Percentiles rank a stretch among this genome's conserved stretches.
Evolutionary conservation across 352 stramenopile genomes (phyloP).

Genomic region (Globisporangium lucens): DNA sequence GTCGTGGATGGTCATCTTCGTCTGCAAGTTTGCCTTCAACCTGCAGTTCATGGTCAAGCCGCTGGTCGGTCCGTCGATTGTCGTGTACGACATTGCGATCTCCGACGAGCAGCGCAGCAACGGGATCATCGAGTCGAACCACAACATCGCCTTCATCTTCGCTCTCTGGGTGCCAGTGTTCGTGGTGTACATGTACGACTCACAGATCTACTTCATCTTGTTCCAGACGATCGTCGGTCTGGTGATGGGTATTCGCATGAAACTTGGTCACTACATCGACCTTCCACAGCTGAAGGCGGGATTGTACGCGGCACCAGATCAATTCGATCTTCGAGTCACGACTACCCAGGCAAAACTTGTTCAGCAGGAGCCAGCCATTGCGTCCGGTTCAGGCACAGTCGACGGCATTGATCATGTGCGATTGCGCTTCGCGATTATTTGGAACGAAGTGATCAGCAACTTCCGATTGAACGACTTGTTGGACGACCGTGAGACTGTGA

Average conservation of each 20-base stretch:
- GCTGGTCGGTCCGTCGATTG: conserved; percentile 69
- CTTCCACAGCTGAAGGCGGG: conserved; percentile 62
- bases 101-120: conserved; percentile 29
- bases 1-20: conserved; percentile 73
- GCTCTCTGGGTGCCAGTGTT: conserved; percentile 77
- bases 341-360: conserved; percentile 44
- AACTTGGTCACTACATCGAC: conserved; percentile 71
- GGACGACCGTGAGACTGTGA: conserved; percentile 81
- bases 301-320: conserved; percentile 52
- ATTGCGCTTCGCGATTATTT: conserved; percentile 82
- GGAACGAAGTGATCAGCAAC: conserved; percentile 86
- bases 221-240: conserved; percentile 75
- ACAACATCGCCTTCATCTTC: conserved; percentile 80
- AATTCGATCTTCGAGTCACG: conserved; percentile 73
- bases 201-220: conserved; percentile 86
- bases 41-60: conserved; percentile 82
- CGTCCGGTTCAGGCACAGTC: conserved; percentile 7
- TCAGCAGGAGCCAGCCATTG: conserved; percentile 7
- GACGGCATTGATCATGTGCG: conserved; percentile 42
- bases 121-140: conserved; percentile 57
- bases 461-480: conserved; percentile 84
- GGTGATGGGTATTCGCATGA: conserved; percentile 70
- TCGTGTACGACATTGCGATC: conserved; percentile 62
- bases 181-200: conserved; percentile 86
- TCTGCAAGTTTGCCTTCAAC: conserved; percentile 77